Evolutionary conservation across 2,329 filamentous ascomycete species (phyloP).

Genomic region (Thelonectria discophora): DNA sequence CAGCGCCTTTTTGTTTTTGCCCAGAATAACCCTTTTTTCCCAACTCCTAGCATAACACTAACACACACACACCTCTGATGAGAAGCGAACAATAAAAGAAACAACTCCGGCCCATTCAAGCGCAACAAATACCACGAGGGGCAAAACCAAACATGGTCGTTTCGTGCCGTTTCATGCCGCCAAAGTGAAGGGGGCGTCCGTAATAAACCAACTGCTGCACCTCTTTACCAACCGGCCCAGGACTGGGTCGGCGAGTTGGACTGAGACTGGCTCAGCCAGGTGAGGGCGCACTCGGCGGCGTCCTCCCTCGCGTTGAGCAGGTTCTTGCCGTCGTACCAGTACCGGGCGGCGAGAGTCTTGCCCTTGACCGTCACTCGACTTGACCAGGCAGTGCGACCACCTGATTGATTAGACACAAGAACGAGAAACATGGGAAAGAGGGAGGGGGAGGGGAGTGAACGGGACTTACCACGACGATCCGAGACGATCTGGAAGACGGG

Average conservation of each 20-base stretch:
- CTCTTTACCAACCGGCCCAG: slow-evolving; percentile 36
- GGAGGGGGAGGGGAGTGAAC: no score
- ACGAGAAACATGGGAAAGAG: not conserved
- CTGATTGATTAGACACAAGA: slow-evolving; percentile 53
- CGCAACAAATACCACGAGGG: slow-evolving; percentile 10
- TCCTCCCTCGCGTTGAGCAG: slow-evolving; percentile 90
- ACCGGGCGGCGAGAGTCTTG: slow-evolving; percentile 73
- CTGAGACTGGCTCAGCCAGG: slow-evolving; percentile 58
- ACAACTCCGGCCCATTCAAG: slow-evolving; percentile 23
- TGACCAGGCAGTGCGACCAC: slow-evolving; percentile 91
- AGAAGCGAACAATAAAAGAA: slow-evolving; percentile 9
- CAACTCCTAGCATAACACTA: slow-evolving; percentile 34
- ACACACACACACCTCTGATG: slow-evolving; percentile 11
- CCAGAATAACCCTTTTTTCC: slow-evolving; percentile 25
- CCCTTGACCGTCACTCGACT: slow-evolving; percentile 78
- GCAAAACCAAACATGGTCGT: slow-evolving; percentile 11
- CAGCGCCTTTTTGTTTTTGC: slow-evolving; percentile 24
- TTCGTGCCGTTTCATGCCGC: not conserved
- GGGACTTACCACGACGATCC: slow-evolving; percentile 72
- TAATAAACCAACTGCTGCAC: not conserved
- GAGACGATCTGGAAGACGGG: slow-evolving; percentile 77
- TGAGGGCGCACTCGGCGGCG: slow-evolving; percentile 83
- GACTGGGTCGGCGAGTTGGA: slow-evolving; percentile 36
- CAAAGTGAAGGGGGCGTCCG: not conserved
- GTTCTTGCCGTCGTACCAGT: slow-evolving; percentile 91